phyloP scores from a whole-genome alignment of 441 rosid species.

The Pelargonium myrrhifolium region DNA sequence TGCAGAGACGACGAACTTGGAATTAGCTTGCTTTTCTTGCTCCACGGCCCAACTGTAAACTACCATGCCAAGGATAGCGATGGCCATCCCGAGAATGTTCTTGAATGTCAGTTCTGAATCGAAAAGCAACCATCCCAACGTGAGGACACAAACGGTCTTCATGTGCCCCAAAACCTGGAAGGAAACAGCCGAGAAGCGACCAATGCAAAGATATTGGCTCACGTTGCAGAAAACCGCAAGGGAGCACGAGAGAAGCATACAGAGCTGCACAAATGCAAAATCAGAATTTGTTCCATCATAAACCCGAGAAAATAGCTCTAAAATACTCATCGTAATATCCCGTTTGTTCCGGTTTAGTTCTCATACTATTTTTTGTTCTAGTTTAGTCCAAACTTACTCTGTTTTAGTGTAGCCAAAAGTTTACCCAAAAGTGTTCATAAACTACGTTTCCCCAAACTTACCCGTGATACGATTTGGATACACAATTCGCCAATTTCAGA shows the following conservation, averaged over 20 bases:
- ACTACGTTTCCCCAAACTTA: too few relatives aligned
- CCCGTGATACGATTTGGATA: too few relatives aligned
- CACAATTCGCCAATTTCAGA: too few relatives aligned
- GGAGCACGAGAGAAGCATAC: constrained; percentile 25
- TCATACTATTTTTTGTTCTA: too few relatives aligned
- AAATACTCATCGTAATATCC: too few relatives aligned
- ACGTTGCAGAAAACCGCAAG: constrained; percentile 48
- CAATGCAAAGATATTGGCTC: constrained; percentile 89
- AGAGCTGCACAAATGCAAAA: constrained; percentile 20
- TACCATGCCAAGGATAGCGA: constrained; percentile 74
- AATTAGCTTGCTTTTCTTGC: constrained; percentile 38
- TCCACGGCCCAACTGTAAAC: constrained; percentile 86
- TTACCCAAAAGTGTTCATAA: too few relatives aligned
- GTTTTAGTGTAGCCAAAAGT: too few relatives aligned
- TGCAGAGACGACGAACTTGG: constrained; percentile 32
- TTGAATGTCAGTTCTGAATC: constrained; percentile 68
- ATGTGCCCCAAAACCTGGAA: constrained; percentile 92
- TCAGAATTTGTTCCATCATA: background rate
- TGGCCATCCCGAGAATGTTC: constrained; percentile 70
- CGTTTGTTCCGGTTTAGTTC: too few relatives aligned
- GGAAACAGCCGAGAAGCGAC: constrained; percentile 81
- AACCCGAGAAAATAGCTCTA: background rate
- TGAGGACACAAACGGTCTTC: constrained; percentile 79
- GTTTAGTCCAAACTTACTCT: too few relatives aligned
- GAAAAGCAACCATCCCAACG: constrained; percentile 75